Percentiles rank a stretch among this genome's conserved stretches.
phyloP scores from a whole-genome alignment of 768 basidiomycete genomes.

The Collybiopsis luxurians region DNA sequence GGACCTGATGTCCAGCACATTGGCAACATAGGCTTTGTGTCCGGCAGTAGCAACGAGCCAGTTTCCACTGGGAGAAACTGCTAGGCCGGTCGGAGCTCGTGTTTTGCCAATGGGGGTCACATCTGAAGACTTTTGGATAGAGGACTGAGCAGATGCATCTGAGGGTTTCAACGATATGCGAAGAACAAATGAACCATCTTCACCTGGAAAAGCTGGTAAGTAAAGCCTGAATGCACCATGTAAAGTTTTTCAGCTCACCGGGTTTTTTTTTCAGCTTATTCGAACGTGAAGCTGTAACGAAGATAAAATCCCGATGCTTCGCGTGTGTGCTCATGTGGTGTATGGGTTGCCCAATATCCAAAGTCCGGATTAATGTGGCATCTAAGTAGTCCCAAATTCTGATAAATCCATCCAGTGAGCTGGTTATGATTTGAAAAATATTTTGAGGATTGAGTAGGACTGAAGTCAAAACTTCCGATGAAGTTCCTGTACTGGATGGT shows the following conservation, averaged over 20 bases:
- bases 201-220: constrained; percentile 24
- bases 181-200: constrained; percentile 57
- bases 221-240: not conserved
- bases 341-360: constrained; percentile 69
- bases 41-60: constrained; percentile 77
- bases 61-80: constrained; percentile 70
- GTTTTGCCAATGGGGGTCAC: constrained; percentile 65
- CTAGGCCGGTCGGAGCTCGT: constrained; percentile 57
- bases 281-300: constrained; percentile 59
- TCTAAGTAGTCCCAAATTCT: constrained; percentile 95
- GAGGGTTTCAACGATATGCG: constrained; percentile 59
- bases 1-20: constrained; percentile 49
- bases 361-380: constrained; percentile 70
- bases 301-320: constrained; percentile 63
- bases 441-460: constrained; percentile 82
- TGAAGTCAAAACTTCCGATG: constrained; percentile 61
- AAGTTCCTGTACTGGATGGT: constrained; percentile 31
- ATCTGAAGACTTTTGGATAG: constrained; percentile 45
- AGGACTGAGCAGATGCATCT: constrained; percentile 35
- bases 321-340: constrained; percentile 71
- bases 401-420: constrained; percentile 78
- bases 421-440: constrained; percentile 85
- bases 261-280: constrained; percentile 39
- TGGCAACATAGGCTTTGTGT: constrained; percentile 75
- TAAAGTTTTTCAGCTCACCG: constrained; percentile 28